Base-by-base conservation (phyloP, 2,329 filamentous ascomycete species). In the Stagonosporopsis rhizophila region DNA sequence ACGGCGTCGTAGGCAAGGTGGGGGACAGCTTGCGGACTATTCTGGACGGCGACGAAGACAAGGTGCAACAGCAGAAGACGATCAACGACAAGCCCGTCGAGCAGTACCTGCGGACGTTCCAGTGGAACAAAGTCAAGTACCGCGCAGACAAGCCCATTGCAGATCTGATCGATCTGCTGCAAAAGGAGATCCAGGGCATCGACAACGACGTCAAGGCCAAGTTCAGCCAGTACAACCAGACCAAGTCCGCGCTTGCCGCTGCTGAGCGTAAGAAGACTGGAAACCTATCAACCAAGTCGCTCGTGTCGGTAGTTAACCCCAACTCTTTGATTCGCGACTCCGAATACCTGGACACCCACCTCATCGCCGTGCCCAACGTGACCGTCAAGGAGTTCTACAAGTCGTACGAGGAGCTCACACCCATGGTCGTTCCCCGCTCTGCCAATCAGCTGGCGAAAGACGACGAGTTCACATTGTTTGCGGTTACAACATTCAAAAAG, bases 61-160 rank as follows among this genome's bases (percentile, higher is more conserved):
- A 92, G 80, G 86, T 92, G 56, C 85, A 88, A 49, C 86, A 92
- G 77, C 92, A 96, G 80, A 96, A 96, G 83, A 90, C 88, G 71
- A 93, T 97, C 75, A 96, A 96, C 74, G 92, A 97, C 74, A 96
- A 96, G 77, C 93, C 95, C n/a, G 92, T 94, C 58, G 94, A 97
- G 69, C 89, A 94, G 75, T 99, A 98, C 75, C 81, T 99, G 41
- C 87, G 88, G 72, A 88, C 85, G 52, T 99, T 98, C 78, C 85
- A 87, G 64, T 99, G 95, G 95, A 98, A 98, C 81, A 97, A 95
- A 78, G 91, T 96, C 78, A 95, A 96, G 75, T 99, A 98, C 78
- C 88, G 95, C 69, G 89, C 91, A 60, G 95, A 99, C 77, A 96
- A 94, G 76, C 86, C 94, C 46, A 85, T 99, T 59, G 85, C 87